phyloP scores from a whole-genome alignment of 371 early-diverging fungal genomes.

The Dichotomocladium elegans region DNA sequence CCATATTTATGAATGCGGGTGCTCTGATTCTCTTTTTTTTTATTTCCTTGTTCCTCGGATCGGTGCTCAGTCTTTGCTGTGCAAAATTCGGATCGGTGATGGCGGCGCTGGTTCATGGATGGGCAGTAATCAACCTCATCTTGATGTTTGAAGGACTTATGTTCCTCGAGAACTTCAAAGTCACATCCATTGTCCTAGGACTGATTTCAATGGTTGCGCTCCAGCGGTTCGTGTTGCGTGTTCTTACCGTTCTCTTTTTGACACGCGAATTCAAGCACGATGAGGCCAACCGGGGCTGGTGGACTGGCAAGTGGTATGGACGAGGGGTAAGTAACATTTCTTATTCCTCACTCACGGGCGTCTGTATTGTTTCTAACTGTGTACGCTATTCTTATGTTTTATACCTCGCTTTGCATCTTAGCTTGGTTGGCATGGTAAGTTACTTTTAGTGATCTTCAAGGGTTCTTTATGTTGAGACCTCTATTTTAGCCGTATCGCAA shows the following conservation, averaged over 20 bases:
- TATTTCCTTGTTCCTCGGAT: slow-evolving; percentile 68
- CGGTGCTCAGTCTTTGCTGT: slow-evolving; percentile 58
- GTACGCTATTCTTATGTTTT: not conserved
- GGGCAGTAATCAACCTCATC: slow-evolving; percentile 62
- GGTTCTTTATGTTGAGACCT: too few relatives aligned
- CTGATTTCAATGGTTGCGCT: slow-evolving; percentile 61
- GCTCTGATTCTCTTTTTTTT: slow-evolving; percentile 67
- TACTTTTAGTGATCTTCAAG: too few relatives aligned
- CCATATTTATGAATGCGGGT: slow-evolving; percentile 70
- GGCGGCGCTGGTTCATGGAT: slow-evolving; percentile 67
- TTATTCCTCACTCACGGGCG: not conserved
- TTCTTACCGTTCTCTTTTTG: slow-evolving; percentile 66
- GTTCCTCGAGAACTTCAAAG: slow-evolving; percentile 64
- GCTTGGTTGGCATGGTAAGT: slow-evolving; percentile 48
- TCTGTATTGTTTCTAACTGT: not conserved
- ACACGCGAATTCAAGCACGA: slow-evolving; percentile 83
- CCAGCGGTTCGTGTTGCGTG: slow-evolving; percentile 68
- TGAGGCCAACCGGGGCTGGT: slow-evolving; percentile 83
- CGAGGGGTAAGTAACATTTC: slow-evolving; percentile 62
- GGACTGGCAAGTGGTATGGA: slow-evolving; percentile 87
- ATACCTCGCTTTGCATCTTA: slow-evolving; percentile 2
- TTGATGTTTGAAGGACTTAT: slow-evolving; percentile 63
- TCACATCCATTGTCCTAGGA: slow-evolving; percentile 62
- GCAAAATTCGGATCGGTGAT: slow-evolving; percentile 69
- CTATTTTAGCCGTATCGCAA: slow-evolving; percentile 57